A percentile compares a stretch with the other conserved stretches of the same genome.
phyloP scores from a whole-genome alignment of 2,329 filamentous ascomycete genomes.

The Trichophyton schoenleinii region DNA sequence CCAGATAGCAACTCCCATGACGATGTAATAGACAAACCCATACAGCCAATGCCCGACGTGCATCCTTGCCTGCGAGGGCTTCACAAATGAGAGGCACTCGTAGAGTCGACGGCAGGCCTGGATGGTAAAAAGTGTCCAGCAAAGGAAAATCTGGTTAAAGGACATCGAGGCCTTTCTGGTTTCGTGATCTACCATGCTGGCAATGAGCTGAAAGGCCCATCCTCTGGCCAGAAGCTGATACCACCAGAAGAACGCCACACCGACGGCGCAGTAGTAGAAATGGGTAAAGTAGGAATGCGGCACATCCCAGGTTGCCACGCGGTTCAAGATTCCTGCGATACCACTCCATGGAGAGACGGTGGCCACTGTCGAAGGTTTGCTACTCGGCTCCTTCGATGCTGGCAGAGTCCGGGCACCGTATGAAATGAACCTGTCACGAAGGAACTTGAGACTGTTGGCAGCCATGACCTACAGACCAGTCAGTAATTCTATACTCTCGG shows the following conservation, averaged over 20 bases:
- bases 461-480: constrained; percentile 32
- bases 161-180: constrained; percentile 40
- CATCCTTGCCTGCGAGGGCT: constrained; percentile 64
- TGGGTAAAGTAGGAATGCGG: constrained; percentile 83
- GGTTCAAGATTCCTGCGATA: constrained; percentile 33
- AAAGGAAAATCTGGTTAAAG: constrained; percentile 49
- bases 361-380: not conserved
- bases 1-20: constrained; percentile 66
- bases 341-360: not conserved
- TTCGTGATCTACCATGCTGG: constrained; percentile 28
- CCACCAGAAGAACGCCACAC: constrained; percentile 62
- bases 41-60: constrained; percentile 72
- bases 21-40: constrained; percentile 64
- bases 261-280: constrained; percentile 66
- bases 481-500: not conserved
- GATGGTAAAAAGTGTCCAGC: constrained; percentile 59
- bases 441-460: constrained; percentile 38
- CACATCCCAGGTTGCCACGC: constrained; percentile 46
- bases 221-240: constrained; percentile 49
- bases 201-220: constrained; percentile 39
- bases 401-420: constrained; percentile 45
- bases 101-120: constrained; percentile 66
- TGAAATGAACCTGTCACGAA: constrained; percentile 45
- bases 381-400: constrained; percentile 9
- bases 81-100: constrained; percentile 56